Percentiles rank a stretch among this genome's conserved stretches.
These are phyloP conservation scores for Bruguiera gymnorhiza DNA, from an alignment of 345 rosid species.

Conservation along the genomic window DNA sequence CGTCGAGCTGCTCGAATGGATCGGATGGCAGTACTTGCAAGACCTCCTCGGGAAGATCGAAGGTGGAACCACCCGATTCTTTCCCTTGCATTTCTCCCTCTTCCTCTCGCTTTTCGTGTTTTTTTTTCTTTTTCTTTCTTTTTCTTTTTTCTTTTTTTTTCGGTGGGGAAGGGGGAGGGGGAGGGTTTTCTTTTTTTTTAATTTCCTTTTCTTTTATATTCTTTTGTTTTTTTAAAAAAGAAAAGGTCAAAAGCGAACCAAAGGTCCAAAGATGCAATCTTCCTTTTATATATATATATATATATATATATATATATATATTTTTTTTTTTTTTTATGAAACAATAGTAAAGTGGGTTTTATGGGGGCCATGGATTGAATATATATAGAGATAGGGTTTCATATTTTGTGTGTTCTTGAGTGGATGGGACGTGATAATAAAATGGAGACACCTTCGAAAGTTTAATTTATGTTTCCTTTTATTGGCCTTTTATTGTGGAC, in stretches of 20 bases:
- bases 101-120: background rate
- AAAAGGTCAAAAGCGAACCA: no score
- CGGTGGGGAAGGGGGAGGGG: no score
- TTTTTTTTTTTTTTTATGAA: no score
- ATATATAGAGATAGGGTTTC: background rate
- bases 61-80: slow-evolving; percentile 41
- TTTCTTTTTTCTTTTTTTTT: background rate
- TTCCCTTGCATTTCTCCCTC: slow-evolving; percentile 32
- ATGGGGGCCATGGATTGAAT: background rate
- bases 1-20: slow-evolving; percentile 92
- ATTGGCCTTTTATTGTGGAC: no score
- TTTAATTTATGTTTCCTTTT: no score
- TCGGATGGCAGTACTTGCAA: slow-evolving; percentile 72
- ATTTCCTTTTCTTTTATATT: no score
- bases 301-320: no score
- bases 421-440: slow-evolving; percentile 18
- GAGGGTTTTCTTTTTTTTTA: background rate
- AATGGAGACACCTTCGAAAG: background rate
- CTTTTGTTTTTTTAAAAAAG: no score
- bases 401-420: background rate
- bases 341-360: no score
- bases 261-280: no score
- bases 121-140: background rate
- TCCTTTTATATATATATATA: no score
- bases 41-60: slow-evolving; percentile 81